Base-by-base conservation (phyloP, 306 rosid genomes). In the Dalbergia oliveri region DNA sequence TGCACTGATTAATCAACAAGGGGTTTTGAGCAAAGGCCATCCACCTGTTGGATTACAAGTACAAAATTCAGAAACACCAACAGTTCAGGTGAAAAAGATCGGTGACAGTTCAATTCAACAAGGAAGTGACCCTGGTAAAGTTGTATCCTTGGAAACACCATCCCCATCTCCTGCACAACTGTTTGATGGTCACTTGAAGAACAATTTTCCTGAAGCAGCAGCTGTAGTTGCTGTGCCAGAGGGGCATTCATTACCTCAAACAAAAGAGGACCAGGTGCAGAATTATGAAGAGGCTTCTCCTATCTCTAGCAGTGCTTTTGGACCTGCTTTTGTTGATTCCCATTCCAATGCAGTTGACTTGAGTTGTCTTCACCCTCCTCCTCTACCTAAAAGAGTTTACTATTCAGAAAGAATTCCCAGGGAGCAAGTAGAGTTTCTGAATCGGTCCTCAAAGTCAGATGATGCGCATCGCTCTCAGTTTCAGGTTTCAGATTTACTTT, bases 401-500 rank as follows among this genome's bases (percentile, higher is more conserved):
- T 50, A 4, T 50, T 50, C 57, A 4, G 57, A 50, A 50, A 89
- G 94, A 85, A 84, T 84, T 86, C 97, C 97, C 1, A 90, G 96
- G 89, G 96, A 89, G 81, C 97, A 87, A 82, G 87, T 80, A 56
- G 96, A 92, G 83, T 86, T 85, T 73, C 86, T 85, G 87, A 94
- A 89, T 71, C 86, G 93, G 60, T 89, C 86, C 47, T 81, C 94
- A 70, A 94, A 94, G 77, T 94, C 97, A 47, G 98, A 94, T 70
- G 97, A 89, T 67, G 51, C 86, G 0, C 90, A 82, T 83, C 86
- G 82, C 65, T 75, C 88, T 35, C 89, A 82, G 43, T 84, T 86
- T 83, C 86, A 84, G 8, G 71, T 57, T 43, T 72, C 95, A 66
- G 91, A 86, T 74, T 84, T 89, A 70, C 86, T 63, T 51, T 85